A percentile compares a stretch with the other conserved stretches of the same genome.
These are phyloP conservation scores for Mortierella hygrophila DNA, from an alignment of 192 early-diverging fungal genomes.

Conservation along the genomic window DNA sequence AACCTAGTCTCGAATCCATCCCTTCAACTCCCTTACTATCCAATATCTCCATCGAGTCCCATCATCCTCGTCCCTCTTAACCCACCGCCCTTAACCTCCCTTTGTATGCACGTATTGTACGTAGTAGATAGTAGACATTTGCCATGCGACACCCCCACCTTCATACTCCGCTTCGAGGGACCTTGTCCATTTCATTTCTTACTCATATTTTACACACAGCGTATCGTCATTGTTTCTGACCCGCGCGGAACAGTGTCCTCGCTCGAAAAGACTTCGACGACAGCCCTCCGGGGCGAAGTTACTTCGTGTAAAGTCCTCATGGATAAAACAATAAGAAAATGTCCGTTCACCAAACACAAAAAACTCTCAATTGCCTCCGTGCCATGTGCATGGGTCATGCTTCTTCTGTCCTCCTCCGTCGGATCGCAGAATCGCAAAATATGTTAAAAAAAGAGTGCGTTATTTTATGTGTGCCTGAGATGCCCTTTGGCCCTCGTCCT, in stretches of 20 bases:
- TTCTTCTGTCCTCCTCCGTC: neutral
- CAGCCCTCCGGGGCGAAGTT: constrained; percentile 2
- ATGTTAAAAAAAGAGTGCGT: neutral
- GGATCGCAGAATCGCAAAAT: neutral
- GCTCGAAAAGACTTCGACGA: neutral
- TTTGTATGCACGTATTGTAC: neutral
- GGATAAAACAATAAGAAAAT: neutral
- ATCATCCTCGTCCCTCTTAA: neutral
- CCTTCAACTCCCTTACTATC: neutral
- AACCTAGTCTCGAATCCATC: too few species aligned
- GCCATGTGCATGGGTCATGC: neutral
- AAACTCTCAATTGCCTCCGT: neutral
- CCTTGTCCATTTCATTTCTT: neutral
- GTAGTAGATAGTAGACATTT: neutral
- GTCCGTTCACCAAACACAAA: neutral
- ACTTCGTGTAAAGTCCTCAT: neutral
- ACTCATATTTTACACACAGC: neutral
- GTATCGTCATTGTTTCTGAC: neutral
- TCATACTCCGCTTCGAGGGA: neutral
- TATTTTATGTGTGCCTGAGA: constrained; percentile 3
- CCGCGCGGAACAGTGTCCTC: neutral
- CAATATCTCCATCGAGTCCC: neutral
- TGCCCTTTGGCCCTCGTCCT: constrained; percentile 13
- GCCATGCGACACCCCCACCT: neutral
- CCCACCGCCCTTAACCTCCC: neutral